phyloP scores from a whole-genome alignment of 306 rosid genomes.

The Senna tora region DNA sequence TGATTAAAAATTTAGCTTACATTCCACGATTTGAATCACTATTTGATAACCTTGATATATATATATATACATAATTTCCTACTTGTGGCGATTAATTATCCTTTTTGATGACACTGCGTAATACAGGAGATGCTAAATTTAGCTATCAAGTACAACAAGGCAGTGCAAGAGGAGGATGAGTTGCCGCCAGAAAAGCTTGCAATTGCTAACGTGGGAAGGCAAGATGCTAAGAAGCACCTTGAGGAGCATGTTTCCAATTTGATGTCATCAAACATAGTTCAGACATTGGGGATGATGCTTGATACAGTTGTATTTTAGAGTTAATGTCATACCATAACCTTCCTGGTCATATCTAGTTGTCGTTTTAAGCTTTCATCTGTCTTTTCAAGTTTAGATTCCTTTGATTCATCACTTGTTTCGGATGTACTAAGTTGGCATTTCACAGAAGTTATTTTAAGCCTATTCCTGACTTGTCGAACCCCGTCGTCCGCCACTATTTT shows the following conservation, averaged over 20 bases:
- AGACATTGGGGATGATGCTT: conserved; percentile 92
- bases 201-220: conserved; percentile 72
- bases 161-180: conserved; percentile 97
- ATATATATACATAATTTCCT: not conserved
- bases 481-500: not conserved
- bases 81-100: not conserved
- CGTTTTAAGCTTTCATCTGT: not conserved
- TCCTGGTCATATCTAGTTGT: not conserved
- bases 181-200: conserved; percentile 88
- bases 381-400: not conserved
- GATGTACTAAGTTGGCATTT: conserved; percentile 10
- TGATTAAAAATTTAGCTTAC: no score
- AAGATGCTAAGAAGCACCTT: conserved; percentile 95
- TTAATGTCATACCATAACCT: not conserved
- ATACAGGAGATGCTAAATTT: conserved; percentile 82
- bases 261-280: conserved; percentile 94
- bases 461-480: not conserved
- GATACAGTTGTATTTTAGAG: conserved; percentile 87
- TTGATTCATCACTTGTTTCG: not conserved
- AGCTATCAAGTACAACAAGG: conserved; percentile 85
- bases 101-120: conserved; percentile 14
- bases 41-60: no score
- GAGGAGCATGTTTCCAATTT: conserved; percentile 92
- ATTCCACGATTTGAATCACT: no score
- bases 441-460: not conserved